Base-by-base conservation (phyloP, 495 filamentous ascomycete genomes). In the Emericellopsis terricola region DNA sequence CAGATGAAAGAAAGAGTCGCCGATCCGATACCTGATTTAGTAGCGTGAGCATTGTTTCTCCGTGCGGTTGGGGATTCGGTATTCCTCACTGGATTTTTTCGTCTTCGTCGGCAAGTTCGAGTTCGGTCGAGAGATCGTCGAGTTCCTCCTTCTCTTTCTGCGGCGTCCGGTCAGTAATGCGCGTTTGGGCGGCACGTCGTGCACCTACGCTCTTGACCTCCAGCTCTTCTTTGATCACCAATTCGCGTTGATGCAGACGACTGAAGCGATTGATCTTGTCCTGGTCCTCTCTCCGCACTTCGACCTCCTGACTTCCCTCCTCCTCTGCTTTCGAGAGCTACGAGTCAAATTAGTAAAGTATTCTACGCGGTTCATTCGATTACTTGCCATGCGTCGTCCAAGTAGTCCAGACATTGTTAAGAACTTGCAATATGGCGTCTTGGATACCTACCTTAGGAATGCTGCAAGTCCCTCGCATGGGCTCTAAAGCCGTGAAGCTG, bases 261-360 rank as follows among this genome's bases (percentile, higher is more conserved):
- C 86, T 94, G 63, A 97, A 97, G 34, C 77, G 78, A 57, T 96
- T 97, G 68, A 97, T 97, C 55, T 85, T 91, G 57, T 97, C 85
- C 55, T 97, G 89, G 51, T 97, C 89, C 46, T 93, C 87, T 43
- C 84, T 79, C 24, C 87, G 78, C 34, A 97, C 89, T 52, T 93
- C 78, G 40, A 81, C 76, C 39, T 94, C 85, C 26, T 87, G 78
- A 29, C 68, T 62, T 35, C 64, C 76, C 19, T 73, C 59, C 55
- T 94, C 89, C 37, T 97, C 89, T 55, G 92, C 89, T 50, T 77
- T 85, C 11, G 81, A 81, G 41, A 97, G 77, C 89, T 97, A 49
- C 14, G 29, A 13, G 7, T 19, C 4, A 5, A 8, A n/a, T n/a
- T n/a, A n/a, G n/a, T n/a, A n/a, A n/a, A 3, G 8, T 14, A 8